phyloP scores from a whole-genome alignment of 1,284 basidiomycete genomes.

The Pseudozyma thailandica region DNA sequence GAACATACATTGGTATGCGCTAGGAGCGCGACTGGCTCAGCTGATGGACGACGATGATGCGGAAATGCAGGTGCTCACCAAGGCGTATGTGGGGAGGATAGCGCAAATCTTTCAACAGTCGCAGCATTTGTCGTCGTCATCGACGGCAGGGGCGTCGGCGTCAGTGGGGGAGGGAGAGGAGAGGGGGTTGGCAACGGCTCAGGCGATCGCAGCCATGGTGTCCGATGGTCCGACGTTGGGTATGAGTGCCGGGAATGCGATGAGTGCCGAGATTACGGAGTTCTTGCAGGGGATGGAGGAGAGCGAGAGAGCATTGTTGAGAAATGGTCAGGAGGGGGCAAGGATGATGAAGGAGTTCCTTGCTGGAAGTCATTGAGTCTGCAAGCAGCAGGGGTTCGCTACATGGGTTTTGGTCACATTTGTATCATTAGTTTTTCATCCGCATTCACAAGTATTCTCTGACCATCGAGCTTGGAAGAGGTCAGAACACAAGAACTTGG shows the following conservation, averaged over 20 bases:
- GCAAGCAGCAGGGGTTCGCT: background rate
- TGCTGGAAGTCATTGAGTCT: slow-evolving; percentile 20
- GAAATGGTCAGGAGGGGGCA: slow-evolving; percentile 46
- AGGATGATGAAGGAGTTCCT: slow-evolving; percentile 52
- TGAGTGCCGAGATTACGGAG: slow-evolving; percentile 58
- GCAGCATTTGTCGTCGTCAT: slow-evolving; percentile 48
- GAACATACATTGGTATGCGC: slow-evolving; percentile 63
- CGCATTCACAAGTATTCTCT: background rate
- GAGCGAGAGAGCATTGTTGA: slow-evolving; percentile 39
- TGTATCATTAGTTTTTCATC: slow-evolving; percentile 13
- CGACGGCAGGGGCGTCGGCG: slow-evolving; percentile 9
- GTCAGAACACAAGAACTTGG: background rate
- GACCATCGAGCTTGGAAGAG: too few relatives aligned
- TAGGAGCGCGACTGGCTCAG: slow-evolving; percentile 58
- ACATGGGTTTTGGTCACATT: background rate
- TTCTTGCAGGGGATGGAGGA: slow-evolving; percentile 62
- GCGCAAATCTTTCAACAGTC: slow-evolving; percentile 59
- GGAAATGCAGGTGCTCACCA: slow-evolving; percentile 49
- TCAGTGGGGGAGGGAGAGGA: slow-evolving; percentile 14
- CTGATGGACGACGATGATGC: slow-evolving; percentile 60
- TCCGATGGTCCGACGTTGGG: slow-evolving; percentile 47
- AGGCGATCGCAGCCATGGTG: slow-evolving; percentile 49
- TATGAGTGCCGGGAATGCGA: slow-evolving; percentile 38
- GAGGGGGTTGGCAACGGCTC: slow-evolving; percentile 26
- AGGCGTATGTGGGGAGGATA: slow-evolving; percentile 60